These are phyloP conservation scores for Stagonosporopsis vannaccii DNA, from an alignment of 2,329 filamentous ascomycete species.

Conservation along the genomic window DNA sequence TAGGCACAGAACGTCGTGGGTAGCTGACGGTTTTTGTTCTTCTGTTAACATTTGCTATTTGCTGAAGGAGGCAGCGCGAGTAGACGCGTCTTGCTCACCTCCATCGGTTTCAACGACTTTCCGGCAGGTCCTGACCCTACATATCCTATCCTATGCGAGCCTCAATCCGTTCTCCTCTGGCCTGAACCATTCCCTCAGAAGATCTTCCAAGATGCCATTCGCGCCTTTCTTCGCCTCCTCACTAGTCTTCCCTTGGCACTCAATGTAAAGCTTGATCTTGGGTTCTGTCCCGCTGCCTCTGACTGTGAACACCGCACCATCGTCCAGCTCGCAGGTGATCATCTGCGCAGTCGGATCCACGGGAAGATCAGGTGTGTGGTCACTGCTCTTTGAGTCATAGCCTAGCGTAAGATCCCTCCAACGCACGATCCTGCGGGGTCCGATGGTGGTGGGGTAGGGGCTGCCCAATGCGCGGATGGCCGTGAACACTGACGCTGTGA, in stretches of 20 bases:
- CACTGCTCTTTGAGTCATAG: slow-evolving; percentile 63
- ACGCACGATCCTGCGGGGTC: slow-evolving; percentile 60
- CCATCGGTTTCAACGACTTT: background rate
- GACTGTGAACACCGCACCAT: slow-evolving; percentile 64
- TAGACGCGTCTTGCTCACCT: background rate
- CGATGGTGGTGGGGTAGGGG: slow-evolving; percentile 57
- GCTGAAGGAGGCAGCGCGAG: background rate
- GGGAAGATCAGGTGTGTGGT: slow-evolving; percentile 63
- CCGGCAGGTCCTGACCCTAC: background rate
- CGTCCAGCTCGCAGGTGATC: slow-evolving; percentile 68
- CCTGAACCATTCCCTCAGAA: slow-evolving; percentile 60
- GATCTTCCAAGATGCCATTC: slow-evolving; percentile 54
- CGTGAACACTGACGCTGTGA: slow-evolving; percentile 63
- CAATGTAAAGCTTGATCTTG: slow-evolving; percentile 69
- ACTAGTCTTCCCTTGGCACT: slow-evolving; percentile 53
- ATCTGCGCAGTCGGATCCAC: slow-evolving; percentile 66
- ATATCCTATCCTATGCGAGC: slow-evolving; percentile 35
- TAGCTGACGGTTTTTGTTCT: background rate
- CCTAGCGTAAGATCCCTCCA: slow-evolving; percentile 70
- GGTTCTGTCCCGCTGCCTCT: slow-evolving; percentile 70
- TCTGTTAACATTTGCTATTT: background rate
- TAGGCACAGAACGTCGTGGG: too few species aligned
- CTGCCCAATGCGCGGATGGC: slow-evolving; percentile 58
- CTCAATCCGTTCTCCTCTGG: slow-evolving; percentile 46
- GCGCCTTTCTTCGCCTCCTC: slow-evolving; percentile 55